These are phyloP conservation scores for Hippophae tibetana DNA, from an alignment of 306 rosid genomes.

Conservation along the genomic window DNA sequence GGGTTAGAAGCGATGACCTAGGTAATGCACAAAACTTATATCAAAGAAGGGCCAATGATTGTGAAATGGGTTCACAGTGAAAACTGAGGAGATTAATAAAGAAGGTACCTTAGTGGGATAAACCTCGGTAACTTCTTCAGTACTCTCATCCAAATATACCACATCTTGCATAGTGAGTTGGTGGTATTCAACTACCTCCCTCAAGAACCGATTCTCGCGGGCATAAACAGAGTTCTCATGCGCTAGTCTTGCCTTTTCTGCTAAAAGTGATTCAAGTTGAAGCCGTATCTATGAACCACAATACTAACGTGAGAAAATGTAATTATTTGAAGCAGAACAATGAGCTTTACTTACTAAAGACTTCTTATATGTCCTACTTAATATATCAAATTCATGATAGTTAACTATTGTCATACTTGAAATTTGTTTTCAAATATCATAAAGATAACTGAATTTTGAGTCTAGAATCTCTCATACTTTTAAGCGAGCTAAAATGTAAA, in stretches of 20 bases:
- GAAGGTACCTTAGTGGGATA: constrained; percentile 39
- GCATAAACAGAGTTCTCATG: constrained; percentile 78
- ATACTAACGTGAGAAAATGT: constrained; percentile 9
- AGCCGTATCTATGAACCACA: constrained; percentile 61
- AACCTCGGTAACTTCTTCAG: constrained; percentile 75
- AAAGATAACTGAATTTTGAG: no score
- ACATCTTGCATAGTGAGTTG: constrained; percentile 96
- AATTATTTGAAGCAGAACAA: background rate
- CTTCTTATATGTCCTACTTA: background rate
- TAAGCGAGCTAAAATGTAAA: background rate
- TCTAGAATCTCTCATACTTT: background rate
- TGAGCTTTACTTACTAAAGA: background rate
- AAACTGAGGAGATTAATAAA: background rate
- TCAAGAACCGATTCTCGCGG: constrained; percentile 81
- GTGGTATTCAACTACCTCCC: constrained; percentile 94
- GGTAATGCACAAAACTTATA: background rate
- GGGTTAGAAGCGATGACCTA: constrained; percentile 14
- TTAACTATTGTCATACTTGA: no score
- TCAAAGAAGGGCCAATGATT: background rate
- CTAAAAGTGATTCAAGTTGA: constrained; percentile 86
- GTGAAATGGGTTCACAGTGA: background rate
- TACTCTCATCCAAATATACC: constrained; percentile 77
- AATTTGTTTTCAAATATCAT: no score
- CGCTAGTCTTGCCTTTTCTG: constrained; percentile 88
- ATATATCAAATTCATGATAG: background rate